Evolutionary conservation across 148 eudicot genomes (phyloP).

Genomic region (Persicaria tinctoria): DNA sequence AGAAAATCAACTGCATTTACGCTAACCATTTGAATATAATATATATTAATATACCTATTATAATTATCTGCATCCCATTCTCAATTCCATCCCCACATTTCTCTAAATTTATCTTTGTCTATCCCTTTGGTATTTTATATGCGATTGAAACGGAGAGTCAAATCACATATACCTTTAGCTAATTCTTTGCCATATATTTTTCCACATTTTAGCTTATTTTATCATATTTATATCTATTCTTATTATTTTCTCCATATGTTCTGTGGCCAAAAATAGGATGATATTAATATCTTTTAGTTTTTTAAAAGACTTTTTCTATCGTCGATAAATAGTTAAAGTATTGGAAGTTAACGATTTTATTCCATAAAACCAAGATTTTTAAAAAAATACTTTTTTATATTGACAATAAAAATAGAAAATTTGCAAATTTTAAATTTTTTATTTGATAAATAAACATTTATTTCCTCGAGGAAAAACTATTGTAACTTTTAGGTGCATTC

Average conservation of each 20-base stretch:
- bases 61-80: background rate
- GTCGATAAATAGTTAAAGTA: too few relatives aligned
- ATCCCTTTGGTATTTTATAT: constrained; percentile 9
- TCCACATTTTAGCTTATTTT: background rate
- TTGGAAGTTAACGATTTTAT: too few relatives aligned
- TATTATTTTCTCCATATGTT: background rate
- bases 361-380: too few relatives aligned
- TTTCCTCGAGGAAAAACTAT: too few relatives aligned
- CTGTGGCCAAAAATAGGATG: too few relatives aligned
- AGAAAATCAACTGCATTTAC: background rate
- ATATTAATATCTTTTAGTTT: too few relatives aligned
- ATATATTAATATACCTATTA: background rate
- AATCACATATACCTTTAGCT: constrained; percentile 18
- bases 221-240: background rate
- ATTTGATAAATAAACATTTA: too few relatives aligned
- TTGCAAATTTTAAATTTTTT: too few relatives aligned
- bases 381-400: too few relatives aligned
- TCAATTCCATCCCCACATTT: constrained; percentile 4
- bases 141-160: constrained; percentile 20
- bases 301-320: too few relatives aligned
- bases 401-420: too few relatives aligned
- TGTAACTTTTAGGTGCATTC: too few relatives aligned
- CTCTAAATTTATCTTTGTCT: background rate
- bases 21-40: background rate
- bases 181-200: constrained; percentile 23